Percentiles rank a stretch among this genome's conserved stretches.
Conservation (phyloP, 106 monocot species). For the Vanilla planifolia region DNA sequence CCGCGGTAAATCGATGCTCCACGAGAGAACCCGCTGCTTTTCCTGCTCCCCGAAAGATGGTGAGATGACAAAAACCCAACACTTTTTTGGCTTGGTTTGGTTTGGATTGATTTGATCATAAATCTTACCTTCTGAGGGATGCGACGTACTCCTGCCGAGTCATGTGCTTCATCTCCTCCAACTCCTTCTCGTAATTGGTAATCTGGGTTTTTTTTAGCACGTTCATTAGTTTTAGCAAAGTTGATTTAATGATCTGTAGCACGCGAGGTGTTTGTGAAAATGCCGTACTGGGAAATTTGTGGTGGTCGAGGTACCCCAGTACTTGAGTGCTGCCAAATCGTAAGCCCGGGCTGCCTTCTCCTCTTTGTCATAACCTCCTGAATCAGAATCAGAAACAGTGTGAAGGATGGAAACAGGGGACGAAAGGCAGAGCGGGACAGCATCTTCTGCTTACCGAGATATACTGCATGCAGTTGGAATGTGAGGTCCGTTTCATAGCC, state of each 20-base stretch:
- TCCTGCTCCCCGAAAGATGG: too few species aligned
- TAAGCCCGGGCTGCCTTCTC: conserved; percentile 97
- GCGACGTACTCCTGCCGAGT: conserved; percentile 97
- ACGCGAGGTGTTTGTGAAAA: too few species aligned
- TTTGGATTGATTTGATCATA: not conserved
- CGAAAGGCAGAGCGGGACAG: not conserved
- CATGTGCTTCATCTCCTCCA: conserved; percentile 99
- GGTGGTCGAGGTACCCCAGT: conserved; percentile 95
- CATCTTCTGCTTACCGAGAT: conserved; percentile 57
- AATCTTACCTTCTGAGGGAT: conserved; percentile 76
- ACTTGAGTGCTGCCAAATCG: conserved; percentile 98
- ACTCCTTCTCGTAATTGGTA: conserved; percentile 85
- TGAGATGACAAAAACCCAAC: not conserved
- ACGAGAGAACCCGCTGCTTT: conserved; percentile 96
- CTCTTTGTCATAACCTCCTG: conserved; percentile 98
- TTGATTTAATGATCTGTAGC: not conserved
- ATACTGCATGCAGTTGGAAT: conserved; percentile 46
- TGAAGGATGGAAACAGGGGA: not conserved
- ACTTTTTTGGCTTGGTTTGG: not conserved
- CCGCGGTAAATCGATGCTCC: conserved; percentile 96
- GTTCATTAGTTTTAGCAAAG: not conserved
- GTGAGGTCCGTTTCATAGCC: conserved; percentile 8
- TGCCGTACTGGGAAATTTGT: conserved; percentile 85
- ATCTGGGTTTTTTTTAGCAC: conserved; percentile 24
- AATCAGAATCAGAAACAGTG: not conserved